Percentiles rank a stretch among this genome's conserved stretches.
These are phyloP conservation scores for Trichoderma sp. DNA, from an alignment of 2,329 filamentous ascomycete species.

Conservation along the genomic window DNA sequence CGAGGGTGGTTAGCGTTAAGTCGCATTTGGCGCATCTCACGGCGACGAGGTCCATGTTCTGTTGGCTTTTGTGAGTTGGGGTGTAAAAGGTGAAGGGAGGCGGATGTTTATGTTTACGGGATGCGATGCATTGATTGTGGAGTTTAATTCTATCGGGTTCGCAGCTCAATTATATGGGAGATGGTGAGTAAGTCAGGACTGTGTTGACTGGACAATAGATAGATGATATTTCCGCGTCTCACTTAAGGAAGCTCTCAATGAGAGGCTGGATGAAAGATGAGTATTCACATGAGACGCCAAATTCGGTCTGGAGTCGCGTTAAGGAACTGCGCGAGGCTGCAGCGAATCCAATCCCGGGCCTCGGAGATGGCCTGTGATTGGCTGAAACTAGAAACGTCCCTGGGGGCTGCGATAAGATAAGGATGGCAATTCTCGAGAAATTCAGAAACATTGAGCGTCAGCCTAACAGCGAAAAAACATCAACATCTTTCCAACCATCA, in stretches of 20 bases:
- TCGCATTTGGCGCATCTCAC: conserved; percentile 43
- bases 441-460: neutral
- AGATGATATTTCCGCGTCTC: neutral
- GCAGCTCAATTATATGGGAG: neutral
- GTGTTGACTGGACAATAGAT: neutral
- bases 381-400: neutral
- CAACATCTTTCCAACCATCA: neutral
- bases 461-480: neutral
- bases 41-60: conserved; percentile 41
- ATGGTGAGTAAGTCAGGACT: neutral
- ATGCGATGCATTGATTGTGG: conserved; percentile 1
- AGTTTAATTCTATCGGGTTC: neutral
- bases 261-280: neutral
- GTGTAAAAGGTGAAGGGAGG: neutral
- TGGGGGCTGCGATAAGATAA: conserved; percentile 25
- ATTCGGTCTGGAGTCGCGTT: neutral
- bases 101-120: conserved; percentile 3
- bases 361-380: conserved; percentile 15
- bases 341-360: neutral
- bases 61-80: neutral
- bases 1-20: conserved; percentile 37
- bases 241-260: neutral
- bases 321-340: neutral
- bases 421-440: neutral
- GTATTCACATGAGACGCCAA: neutral